Evolutionary conservation across 1,284 basidiomycete genomes (phyloP).

Genomic region (Ganoderma leucocontextum): DNA sequence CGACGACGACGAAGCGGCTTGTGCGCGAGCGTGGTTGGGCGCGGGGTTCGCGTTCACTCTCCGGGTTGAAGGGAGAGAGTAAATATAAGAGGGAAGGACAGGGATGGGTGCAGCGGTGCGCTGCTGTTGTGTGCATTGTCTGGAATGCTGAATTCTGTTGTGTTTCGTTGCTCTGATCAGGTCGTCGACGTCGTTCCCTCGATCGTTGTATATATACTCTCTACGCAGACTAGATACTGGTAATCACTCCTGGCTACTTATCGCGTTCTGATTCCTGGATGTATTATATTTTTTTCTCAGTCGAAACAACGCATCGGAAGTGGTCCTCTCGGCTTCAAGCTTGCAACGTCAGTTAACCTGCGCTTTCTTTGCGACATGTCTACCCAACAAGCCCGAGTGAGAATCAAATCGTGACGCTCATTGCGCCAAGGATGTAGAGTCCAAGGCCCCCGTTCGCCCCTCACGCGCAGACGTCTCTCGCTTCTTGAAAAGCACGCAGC

Average conservation of each 20-base stretch:
- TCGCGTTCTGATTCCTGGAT: background rate
- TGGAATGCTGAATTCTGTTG: too few relatives aligned
- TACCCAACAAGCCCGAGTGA: too few relatives aligned
- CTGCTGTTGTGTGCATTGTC: too few relatives aligned
- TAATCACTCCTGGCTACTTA: background rate
- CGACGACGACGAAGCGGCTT: background rate
- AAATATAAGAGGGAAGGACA: background rate
- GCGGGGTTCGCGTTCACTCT: too few relatives aligned
- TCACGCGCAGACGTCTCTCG: background rate
- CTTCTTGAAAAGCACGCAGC: conserved; percentile 23
- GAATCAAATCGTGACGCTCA: too few relatives aligned
- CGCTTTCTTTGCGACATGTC: too few relatives aligned
- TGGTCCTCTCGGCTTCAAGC: too few relatives aligned
- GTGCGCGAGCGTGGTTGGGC: too few relatives aligned
- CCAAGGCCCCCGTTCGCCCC: too few relatives aligned
- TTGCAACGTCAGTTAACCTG: too few relatives aligned
- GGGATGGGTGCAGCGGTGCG: background rate
- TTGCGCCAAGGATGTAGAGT: too few relatives aligned
- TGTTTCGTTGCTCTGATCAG: background rate
- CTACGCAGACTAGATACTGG: background rate
- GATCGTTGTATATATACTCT: background rate
- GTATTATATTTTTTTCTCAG: background rate
- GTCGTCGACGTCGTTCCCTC: background rate
- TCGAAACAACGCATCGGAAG: background rate
- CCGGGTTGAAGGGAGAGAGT: background rate